Base-by-base conservation (phyloP, 768 basidiomycete species). In the Cyclocybe cylindracea region DNA sequence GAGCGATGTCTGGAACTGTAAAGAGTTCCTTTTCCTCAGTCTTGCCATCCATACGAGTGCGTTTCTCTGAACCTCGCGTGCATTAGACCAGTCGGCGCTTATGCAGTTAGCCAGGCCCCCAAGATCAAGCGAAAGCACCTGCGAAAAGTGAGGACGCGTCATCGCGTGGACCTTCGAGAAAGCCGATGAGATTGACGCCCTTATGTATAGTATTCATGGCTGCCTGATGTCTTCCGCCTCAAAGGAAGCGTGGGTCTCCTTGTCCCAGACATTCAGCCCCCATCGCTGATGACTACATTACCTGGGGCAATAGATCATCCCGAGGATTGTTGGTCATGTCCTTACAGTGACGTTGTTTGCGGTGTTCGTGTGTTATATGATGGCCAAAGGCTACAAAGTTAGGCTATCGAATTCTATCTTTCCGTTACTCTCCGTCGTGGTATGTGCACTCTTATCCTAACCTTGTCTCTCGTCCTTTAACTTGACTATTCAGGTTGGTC, bases 361-460 rank as follows among this genome's bases (percentile, higher is more conserved):
- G 4, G 72, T 69, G 32, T 57, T 75, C 3, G 77, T 89, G 24
- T 82, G 80, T 24, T 89, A 85, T 69, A 76, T 78, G 36, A 78
- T 78, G 66, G 69, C 74, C 16, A 73, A 69, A 54, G 91, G 87
- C 0, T 77, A 83, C 48, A 67, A 74, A 29, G 67, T 94, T 40
- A 76, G 78, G 19, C 73, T 92, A 59, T 83, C 90, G 14, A 95
- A 92, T 67, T 86, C 90, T 19, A 87, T 96, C 50, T 83, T 94
- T 2, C 94, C 94, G 1, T 70, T 97, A 46, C 78, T 96, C 32
- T 91, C 91, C 9, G 91, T 97, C 10, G 94, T 96, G 58, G 94
- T 91, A 63, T 68, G 89, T 73, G n/a, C 18, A 7, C 9, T 42
- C 37, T 50, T 57, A 31, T 18, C 33, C 37, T 37, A 46, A 32